Base-by-base conservation (phyloP, 495 filamentous ascomycete species). In the Talaromyces proteolyticus region DNA sequence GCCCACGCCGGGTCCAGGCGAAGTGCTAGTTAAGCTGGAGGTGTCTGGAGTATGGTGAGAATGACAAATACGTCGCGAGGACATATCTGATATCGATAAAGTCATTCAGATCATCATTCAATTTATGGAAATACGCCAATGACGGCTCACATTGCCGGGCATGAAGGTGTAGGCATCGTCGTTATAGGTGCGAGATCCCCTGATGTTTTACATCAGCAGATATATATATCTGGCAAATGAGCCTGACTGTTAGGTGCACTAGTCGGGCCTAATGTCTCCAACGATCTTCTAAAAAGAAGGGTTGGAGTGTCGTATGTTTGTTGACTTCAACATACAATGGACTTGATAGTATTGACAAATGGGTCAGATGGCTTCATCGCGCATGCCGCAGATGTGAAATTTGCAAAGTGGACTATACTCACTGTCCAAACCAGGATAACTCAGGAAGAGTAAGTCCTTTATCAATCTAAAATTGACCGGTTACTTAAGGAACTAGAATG, bases 71-170 rank as follows among this genome's bases (percentile, higher is more conserved):
- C 21, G 14, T 21, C n/a, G 11, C 29, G 14, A 34, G 14, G 29
- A 34, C 29, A 34, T 10, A 14, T 4, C 29, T 34, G 29, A 34
- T 4, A 14, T 2, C 29, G 2, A 34, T 37, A 14, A 6, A 40
- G 37, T 29, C 69, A 73, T 60, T 68, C 66, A 12, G 70, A 71
- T 56, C 52, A 72, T 20, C 70, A 73, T 47, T 71, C 68, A 47
- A 65, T 74, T 16, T 64, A 64, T 4, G 68, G 71, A 2, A 65
- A 74, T 24, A 74, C 70, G 17, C 71, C 68, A 6, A 74, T 74
- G 71, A 59, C 61, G 54, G 72, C 71, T 3, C 64, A 73, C 53
- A 65, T 73, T 24, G 69, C 69, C 22, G 68, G 69, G 24, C 71
- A 74, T 57, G 69, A 74, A 44, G 69, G 71, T 6, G 58, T 73